Percentiles rank a stretch among this genome's conserved stretches.
phyloP scores from a whole-genome alignment of 805 yeast species.

The Kazachstania psychrophila region DNA sequence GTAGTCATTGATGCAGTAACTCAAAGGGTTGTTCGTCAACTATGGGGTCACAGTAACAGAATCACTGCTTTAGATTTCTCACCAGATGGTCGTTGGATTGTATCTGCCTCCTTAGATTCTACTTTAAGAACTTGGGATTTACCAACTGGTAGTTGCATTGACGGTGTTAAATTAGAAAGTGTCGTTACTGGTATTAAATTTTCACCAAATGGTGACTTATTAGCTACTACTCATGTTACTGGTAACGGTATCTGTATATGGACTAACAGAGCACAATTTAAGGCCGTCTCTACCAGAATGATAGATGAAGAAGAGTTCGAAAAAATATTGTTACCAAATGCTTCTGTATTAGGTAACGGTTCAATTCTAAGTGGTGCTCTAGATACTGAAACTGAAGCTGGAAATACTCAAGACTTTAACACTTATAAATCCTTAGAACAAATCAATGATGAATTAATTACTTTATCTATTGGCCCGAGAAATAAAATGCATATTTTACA shows the following conservation, averaged over 20 bases:
- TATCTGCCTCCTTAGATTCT: conserved; percentile 72
- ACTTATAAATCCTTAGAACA: conserved; percentile 51
- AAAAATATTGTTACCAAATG: conserved; percentile 56
- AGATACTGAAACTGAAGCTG: conserved; percentile 24
- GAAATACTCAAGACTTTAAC: conserved; percentile 13
- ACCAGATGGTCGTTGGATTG: conserved; percentile 92
- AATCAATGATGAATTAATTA: conserved; percentile 51
- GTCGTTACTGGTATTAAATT: conserved; percentile 77
- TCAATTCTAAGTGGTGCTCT: conserved; percentile 73
- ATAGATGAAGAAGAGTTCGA: conserved; percentile 69
- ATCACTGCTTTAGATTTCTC: conserved; percentile 83
- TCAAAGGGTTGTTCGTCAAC: conserved; percentile 71
- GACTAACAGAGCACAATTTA: conserved; percentile 85
- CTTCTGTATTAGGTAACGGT: conserved; percentile 68
- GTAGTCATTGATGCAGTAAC: conserved; percentile 77
- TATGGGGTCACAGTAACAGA: conserved; percentile 84
- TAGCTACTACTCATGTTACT: conserved; percentile 86
- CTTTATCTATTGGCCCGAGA: conserved; percentile 72
- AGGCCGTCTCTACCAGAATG: conserved; percentile 62
- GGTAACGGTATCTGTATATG: conserved; percentile 87
- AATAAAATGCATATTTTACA: conserved; percentile 68
- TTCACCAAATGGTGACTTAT: conserved; percentile 79
- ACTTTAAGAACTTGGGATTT: conserved; percentile 95
- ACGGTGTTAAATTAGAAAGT: conserved; percentile 68
- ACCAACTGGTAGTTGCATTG: conserved; percentile 94